These are phyloP conservation scores for Lepidopterella palustris DNA, from an alignment of 495 filamentous ascomycete genomes.

Conservation along the genomic window DNA sequence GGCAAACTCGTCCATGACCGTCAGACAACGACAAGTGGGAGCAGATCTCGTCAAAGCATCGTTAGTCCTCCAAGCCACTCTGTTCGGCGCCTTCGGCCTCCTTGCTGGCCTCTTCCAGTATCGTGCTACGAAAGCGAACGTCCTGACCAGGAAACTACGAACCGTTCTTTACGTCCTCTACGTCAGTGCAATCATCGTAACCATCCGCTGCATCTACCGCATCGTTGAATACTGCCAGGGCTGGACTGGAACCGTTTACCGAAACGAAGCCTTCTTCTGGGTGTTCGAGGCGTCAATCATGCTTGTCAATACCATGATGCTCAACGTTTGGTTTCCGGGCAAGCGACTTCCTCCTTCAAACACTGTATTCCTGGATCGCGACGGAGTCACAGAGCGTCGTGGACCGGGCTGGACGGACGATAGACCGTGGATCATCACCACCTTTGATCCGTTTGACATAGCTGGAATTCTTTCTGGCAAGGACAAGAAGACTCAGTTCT, in stretches of 20 bases:
- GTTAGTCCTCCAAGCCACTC: conserved; percentile 59
- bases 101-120: conserved; percentile 55
- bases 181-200: conserved; percentile 29
- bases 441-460: conserved; percentile 35
- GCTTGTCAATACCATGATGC: conserved; percentile 32
- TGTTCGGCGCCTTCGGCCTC: conserved; percentile 55
- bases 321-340: conserved; percentile 34
- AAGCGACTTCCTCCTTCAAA: conserved; percentile 28
- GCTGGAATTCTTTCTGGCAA: conserved; percentile 27
- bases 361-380: conserved; percentile 25
- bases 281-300: conserved; percentile 39
- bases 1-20: conserved; percentile 45
- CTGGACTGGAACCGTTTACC: conserved; percentile 26
- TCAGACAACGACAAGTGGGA: conserved; percentile 46
- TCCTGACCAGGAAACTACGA: conserved; percentile 51
- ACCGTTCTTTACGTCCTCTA: conserved; percentile 43
- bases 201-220: conserved; percentile 35
- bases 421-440: conserved; percentile 23
- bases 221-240: conserved; percentile 33
- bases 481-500: conserved; percentile 32
- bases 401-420: conserved; percentile 36
- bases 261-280: conserved; percentile 35
- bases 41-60: conserved; percentile 57
- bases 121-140: conserved; percentile 48
- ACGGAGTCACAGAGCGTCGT: conserved; percentile 31